Conservation (phyloP, 805 yeast species). For the Yamadazyma kitorensis region DNA sequence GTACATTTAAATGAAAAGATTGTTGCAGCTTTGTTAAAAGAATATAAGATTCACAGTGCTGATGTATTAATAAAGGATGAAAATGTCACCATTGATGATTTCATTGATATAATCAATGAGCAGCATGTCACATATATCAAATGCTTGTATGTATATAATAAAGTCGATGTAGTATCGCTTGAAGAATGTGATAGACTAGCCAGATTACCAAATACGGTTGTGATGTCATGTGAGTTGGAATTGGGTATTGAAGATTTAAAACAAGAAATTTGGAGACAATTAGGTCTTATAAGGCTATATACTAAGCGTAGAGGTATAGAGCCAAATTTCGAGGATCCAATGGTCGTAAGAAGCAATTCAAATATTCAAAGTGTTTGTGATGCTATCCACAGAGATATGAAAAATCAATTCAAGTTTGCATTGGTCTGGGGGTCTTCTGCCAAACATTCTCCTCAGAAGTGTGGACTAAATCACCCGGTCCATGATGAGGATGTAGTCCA, state of each 20-base stretch:
- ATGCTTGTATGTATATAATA: conserved; percentile 91
- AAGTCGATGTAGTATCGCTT: conserved; percentile 89
- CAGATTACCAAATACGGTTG: conserved; percentile 87
- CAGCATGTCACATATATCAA: conserved; percentile 84
- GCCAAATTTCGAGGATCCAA: conserved; percentile 85
- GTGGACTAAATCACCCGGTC: conserved; percentile 81
- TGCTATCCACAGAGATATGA: conserved; percentile 88
- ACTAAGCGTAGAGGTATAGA: conserved; percentile 82
- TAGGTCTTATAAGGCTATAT: conserved; percentile 74
- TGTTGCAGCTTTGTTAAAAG: conserved; percentile 72
- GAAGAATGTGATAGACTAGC: conserved; percentile 94
- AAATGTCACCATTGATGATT: conserved; percentile 85
- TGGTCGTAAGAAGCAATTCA: conserved; percentile 81
- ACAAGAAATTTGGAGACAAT: conserved; percentile 90
- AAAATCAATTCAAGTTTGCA: conserved; percentile 89
- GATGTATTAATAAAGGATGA: conserved; percentile 90
- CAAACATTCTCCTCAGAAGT: conserved; percentile 94
- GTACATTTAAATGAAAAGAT: conserved; percentile 77
- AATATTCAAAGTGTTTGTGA: conserved; percentile 87
- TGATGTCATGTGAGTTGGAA: conserved; percentile 87
- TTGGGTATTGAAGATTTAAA: conserved; percentile 84
- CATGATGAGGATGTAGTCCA: conserved; percentile 95
- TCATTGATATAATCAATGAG: conserved; percentile 85
- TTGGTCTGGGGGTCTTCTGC: conserved; percentile 96
- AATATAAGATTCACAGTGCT: conserved; percentile 88